Evolutionary conservation across 2,329 filamentous ascomycete species (phyloP).

Genomic region (Alternaria sp.): DNA sequence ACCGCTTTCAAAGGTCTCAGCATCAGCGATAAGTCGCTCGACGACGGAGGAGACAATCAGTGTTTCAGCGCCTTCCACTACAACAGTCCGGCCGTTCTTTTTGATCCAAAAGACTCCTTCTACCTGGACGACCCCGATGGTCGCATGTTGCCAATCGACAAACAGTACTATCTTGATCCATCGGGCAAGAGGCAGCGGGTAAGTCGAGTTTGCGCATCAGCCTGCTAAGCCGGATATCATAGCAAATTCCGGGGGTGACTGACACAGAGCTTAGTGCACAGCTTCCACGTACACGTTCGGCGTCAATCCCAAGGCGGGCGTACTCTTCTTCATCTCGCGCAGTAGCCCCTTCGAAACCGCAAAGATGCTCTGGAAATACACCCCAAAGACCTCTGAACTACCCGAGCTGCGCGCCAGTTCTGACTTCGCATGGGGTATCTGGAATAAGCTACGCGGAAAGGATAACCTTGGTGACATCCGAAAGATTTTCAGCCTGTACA

Average conservation of each 20-base stretch:
- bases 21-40: background rate
- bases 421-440: background rate
- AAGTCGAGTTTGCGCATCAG: background rate
- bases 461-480: background rate
- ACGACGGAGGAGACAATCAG: background rate
- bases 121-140: background rate
- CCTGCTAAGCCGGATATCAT: background rate
- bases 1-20: background rate
- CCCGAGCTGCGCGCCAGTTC: background rate
- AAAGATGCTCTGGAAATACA: background rate
- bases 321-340: background rate
- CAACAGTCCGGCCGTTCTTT: background rate
- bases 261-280: background rate
- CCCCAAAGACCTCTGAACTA: background rate
- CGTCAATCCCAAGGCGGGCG: background rate
- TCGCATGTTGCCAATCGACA: background rate
- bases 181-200: background rate
- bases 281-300: background rate
- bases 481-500: background rate
- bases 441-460: background rate
- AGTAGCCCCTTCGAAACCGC: background rate
- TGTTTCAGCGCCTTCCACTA: background rate
- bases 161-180: background rate
- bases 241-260: background rate
- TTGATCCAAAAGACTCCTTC: background rate